These are phyloP conservation scores for Rhododendron kiyosumense DNA, from an alignment of 148 eudicot species.

Conservation along the genomic window DNA sequence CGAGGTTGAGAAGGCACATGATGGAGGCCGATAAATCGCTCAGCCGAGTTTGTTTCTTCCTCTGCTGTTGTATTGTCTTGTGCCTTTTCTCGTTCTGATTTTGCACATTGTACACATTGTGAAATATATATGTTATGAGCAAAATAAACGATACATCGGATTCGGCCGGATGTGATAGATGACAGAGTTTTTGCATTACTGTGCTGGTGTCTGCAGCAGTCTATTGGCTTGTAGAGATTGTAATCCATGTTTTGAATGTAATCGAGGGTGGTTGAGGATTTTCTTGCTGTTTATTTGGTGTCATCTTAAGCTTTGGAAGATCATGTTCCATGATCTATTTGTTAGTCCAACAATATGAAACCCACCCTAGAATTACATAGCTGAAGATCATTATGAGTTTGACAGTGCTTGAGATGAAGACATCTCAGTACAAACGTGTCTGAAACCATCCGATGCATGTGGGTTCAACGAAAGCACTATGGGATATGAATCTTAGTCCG, in stretches of 20 bases:
- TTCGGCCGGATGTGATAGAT: not conserved
- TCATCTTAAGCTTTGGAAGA: not conserved
- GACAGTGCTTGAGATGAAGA: not conserved
- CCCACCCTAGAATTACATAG: not conserved
- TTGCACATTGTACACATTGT: not conserved
- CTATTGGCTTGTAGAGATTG: not conserved
- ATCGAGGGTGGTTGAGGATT: not conserved
- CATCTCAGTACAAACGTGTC: not conserved
- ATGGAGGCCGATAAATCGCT: slow-evolving; percentile 50
- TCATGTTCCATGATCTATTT: not conserved
- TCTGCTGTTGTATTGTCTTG: slow-evolving; percentile 41
- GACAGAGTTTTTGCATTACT: slow-evolving; percentile 5
- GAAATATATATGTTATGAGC: not conserved
- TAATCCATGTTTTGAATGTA: not conserved
- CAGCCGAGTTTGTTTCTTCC: slow-evolving; percentile 57
- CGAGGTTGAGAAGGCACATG: slow-evolving; percentile 39
- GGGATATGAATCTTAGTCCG: not conserved
- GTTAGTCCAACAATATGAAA: not conserved
- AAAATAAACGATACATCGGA: not conserved
- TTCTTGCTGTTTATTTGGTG: not conserved
- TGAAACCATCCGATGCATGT: not conserved
- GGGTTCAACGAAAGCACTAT: not conserved
- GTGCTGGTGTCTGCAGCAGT: slow-evolving; percentile 7
- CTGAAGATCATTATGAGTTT: not conserved
- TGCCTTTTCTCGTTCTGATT: slow-evolving; percentile 52